Conservation (phyloP, 768 basidiomycete species). For the Phaeotremella fagi region DNA sequence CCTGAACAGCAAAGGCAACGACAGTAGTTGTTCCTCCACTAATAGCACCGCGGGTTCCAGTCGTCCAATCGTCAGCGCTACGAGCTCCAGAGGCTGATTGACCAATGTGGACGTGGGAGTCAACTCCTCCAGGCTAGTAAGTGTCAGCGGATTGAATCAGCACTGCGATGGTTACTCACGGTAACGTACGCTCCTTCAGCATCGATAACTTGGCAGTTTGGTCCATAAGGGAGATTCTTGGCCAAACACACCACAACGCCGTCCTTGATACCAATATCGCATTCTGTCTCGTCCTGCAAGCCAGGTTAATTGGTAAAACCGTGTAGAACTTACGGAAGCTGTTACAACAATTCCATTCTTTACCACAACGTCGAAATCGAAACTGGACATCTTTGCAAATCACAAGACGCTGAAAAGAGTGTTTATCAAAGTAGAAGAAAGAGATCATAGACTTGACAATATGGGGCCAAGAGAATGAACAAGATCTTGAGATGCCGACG, state of each 20-base stretch:
- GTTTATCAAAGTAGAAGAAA: no score
- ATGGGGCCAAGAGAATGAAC: no score
- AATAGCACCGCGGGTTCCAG: constrained; percentile 44
- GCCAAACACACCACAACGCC: constrained; percentile 44
- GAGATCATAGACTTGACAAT: no score
- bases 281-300: constrained; percentile 20
- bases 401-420: no score
- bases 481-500: no score
- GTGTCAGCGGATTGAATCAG: no score
- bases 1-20: constrained; percentile 49
- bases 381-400: no score
- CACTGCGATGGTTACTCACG: no score
- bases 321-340: constrained; percentile 15
- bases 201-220: constrained; percentile 45
- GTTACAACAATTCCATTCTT: constrained; percentile 32
- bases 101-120: constrained; percentile 49
- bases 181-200: constrained; percentile 49
- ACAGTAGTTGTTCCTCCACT: constrained; percentile 49
- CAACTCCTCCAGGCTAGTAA: constrained; percentile 47
- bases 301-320: no score
- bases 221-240: constrained; percentile 15
- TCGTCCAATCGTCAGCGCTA: constrained; percentile 46
- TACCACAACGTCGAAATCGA: constrained; percentile 25
- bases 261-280: constrained; percentile 50
- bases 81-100: constrained; percentile 40